phyloP scores from a whole-genome alignment of 371 early-diverging fungal genomes.

The Cokeromyces recurvatus region DNA sequence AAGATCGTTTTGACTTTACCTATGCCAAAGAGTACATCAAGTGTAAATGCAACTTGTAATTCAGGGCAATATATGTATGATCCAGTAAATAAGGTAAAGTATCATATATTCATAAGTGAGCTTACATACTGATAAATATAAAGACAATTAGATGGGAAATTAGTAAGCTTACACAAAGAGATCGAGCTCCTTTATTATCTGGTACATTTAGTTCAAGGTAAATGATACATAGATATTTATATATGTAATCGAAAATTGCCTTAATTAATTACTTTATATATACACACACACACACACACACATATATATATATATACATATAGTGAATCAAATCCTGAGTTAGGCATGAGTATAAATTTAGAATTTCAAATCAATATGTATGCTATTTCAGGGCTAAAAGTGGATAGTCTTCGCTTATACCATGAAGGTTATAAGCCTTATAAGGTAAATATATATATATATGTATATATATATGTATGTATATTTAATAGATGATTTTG shows the following conservation, averaged over 20 bases:
- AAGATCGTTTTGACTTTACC: constrained; percentile 56
- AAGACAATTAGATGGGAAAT: constrained; percentile 67
- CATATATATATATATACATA: too few relatives aligned
- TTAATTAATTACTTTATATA: too few relatives aligned
- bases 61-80: constrained; percentile 72
- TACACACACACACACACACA: too few relatives aligned
- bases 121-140: constrained; percentile 49
- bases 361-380: constrained; percentile 74
- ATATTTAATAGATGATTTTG: too few relatives aligned
- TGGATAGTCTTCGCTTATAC: constrained; percentile 70
- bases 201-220: constrained; percentile 59
- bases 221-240: too few relatives aligned
- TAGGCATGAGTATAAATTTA: constrained; percentile 56
- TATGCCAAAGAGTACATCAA: constrained; percentile 56
- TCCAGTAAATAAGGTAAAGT: constrained; percentile 68
- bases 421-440: constrained; percentile 81
- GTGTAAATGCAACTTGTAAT: constrained; percentile 59
- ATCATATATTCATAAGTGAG: constrained; percentile 27
- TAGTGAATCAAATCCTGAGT: constrained; percentile 50
- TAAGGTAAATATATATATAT: constrained; percentile 45
- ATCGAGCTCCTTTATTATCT: constrained; percentile 57
- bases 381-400: constrained; percentile 70
- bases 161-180: constrained; percentile 55
- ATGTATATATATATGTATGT: background rate
- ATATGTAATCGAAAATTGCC: too few relatives aligned